phyloP scores from a whole-genome alignment of 495 filamentous ascomycete species.

The Penicillium coprophilum region DNA sequence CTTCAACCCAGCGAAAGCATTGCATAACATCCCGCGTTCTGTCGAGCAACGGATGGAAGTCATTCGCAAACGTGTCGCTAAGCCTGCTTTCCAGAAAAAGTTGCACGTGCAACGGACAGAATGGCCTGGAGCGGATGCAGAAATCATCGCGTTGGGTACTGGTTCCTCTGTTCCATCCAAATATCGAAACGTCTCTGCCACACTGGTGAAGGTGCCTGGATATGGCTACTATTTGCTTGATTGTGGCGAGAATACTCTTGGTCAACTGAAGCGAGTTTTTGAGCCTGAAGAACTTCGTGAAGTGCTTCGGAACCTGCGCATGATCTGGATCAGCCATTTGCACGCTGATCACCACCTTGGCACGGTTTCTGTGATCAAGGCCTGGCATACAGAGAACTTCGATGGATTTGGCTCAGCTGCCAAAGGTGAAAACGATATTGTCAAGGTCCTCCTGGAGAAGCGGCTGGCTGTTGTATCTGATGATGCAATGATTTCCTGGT shows the following conservation, averaged over 20 bases:
- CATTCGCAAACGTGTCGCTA: conserved; percentile 30
- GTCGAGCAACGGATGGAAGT: conserved; percentile 40
- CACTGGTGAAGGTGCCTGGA: conserved; percentile 78
- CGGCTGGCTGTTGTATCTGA: conserved; percentile 63
- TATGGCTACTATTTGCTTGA: conserved; percentile 84
- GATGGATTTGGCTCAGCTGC: conserved; percentile 31
- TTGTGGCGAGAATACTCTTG: conserved; percentile 88
- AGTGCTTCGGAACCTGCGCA: conserved; percentile 72
- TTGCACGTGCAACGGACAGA: conserved; percentile 45
- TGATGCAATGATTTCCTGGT: conserved; percentile 63
- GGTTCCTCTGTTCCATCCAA: conserved; percentile 86
- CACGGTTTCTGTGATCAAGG: conserved; percentile 70
- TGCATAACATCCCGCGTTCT: conserved; percentile 42
- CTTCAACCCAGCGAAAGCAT: conserved; percentile 50
- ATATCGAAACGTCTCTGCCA: conserved; percentile 92
- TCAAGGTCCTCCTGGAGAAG: conserved; percentile 43
- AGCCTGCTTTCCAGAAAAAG: conserved; percentile 27
- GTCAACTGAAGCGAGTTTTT: conserved; percentile 80
- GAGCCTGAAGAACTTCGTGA: conserved; percentile 59
- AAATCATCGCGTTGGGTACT: conserved; percentile 85
- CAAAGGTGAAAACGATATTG: conserved; percentile 29
- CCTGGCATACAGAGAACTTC: conserved; percentile 63
- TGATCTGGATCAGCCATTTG: conserved; percentile 91
- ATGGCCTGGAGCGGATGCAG: conserved; percentile 68
- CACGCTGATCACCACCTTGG: conserved; percentile 98